Conservation (phyloP, 768 basidiomycete genomes). For the Lyophyllum semitale region DNA sequence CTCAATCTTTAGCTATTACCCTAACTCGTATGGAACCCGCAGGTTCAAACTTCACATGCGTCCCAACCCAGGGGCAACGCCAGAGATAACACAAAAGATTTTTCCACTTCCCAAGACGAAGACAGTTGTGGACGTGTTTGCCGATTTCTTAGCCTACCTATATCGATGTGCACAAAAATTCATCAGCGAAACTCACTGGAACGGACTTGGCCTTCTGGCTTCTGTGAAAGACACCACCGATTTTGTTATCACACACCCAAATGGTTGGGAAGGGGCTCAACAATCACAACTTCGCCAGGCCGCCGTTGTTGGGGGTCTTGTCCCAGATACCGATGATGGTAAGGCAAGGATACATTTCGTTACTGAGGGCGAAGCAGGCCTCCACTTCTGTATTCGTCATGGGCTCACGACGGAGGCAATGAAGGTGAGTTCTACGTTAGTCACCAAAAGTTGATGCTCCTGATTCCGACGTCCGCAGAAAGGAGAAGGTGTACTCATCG, state of each 20-base stretch:
- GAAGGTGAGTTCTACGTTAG: conserved; percentile 20
- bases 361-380: conserved; percentile 62
- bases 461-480: conserved; percentile 29
- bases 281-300: conserved; percentile 56
- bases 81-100: conserved; percentile 12
- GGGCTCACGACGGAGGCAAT: conserved; percentile 38
- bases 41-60: conserved; percentile 39
- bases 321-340: conserved; percentile 39
- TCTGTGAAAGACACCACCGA: conserved; percentile 5
- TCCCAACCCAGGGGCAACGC: conserved; percentile 17
- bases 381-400: conserved; percentile 51
- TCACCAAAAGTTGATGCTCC: not conserved
- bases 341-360: conserved; percentile 53
- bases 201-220: conserved; percentile 40
- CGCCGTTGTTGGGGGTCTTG: conserved; percentile 48
- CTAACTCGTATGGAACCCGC: not conserved
- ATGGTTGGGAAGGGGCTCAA: conserved; percentile 61
- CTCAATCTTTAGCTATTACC: conserved; percentile 16
- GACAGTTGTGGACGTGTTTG: conserved; percentile 43
- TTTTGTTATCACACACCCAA: conserved; percentile 52
- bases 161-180: conserved; percentile 34
- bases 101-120: conserved; percentile 45
- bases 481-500: conserved; percentile 48
- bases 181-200: conserved; percentile 31
- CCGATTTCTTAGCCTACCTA: conserved; percentile 52